These are phyloP conservation scores for Trichosanthes cucumerina DNA, from an alignment of 306 rosid species.

Conservation along the genomic window DNA sequence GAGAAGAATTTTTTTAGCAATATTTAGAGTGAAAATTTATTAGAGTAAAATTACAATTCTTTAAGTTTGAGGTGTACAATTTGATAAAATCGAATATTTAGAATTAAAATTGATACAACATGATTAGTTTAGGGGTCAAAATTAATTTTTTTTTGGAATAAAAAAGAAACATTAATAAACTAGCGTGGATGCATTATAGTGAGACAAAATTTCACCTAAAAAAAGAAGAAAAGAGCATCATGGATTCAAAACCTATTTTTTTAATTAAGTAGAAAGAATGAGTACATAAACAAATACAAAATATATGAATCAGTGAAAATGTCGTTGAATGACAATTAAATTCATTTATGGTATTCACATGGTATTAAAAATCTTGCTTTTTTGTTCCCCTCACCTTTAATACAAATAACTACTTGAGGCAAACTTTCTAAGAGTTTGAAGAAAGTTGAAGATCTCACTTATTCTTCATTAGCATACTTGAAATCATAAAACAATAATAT, in stretches of 20 bases:
- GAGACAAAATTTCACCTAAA: not conserved
- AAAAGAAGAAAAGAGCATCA: not conserved
- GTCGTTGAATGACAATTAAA: not conserved
- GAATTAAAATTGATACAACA: too few relatives aligned
- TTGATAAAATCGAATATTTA: too few relatives aligned
- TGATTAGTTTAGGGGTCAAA: too few relatives aligned
- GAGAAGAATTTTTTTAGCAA: too few relatives aligned
- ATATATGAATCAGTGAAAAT: not conserved
- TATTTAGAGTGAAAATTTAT: too few relatives aligned
- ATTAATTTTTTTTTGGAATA: too few relatives aligned
- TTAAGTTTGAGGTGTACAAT: too few relatives aligned
- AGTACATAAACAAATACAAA: not conserved
- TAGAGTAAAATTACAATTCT: too few relatives aligned
- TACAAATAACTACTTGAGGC: not conserved
- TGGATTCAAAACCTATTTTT: not conserved
- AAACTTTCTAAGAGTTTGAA: not conserved
- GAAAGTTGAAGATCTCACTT: not conserved
- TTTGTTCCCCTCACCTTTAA: conserved; percentile 1
- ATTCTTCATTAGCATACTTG: not conserved
- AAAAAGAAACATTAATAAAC: too few relatives aligned
- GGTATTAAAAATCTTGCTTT: not conserved
- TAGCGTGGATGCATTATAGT: not conserved
- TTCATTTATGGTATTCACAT: not conserved
- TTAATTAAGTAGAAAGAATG: not conserved
- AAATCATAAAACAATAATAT: not conserved